A percentile compares a stretch with the other conserved stretches of the same genome.
These are phyloP conservation scores for Parachaetomium inaequale DNA, from an alignment of 495 filamentous ascomycete species.

Conservation along the genomic window DNA sequence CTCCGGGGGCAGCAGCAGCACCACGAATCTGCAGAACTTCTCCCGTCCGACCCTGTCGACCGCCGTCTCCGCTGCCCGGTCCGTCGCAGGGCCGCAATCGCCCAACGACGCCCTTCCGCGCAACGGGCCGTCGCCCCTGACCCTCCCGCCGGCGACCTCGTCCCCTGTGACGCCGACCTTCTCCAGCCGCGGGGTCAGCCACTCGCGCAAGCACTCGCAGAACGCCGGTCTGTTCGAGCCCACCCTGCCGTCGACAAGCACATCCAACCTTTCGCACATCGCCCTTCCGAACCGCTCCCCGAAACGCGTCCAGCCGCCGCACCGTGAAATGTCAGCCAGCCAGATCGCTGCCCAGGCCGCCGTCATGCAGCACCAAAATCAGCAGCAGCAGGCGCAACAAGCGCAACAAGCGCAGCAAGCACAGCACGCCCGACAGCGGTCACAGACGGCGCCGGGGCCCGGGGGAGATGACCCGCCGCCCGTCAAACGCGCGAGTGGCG, in stretches of 20 bases:
- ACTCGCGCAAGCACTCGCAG: conserved; percentile 57
- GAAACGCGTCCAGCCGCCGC: conserved; percentile 44
- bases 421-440: conserved; percentile 59
- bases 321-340: conserved; percentile 57
- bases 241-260: conserved; percentile 65
- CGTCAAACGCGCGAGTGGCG: conserved; percentile 43
- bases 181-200: conserved; percentile 28
- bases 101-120: conserved; percentile 30
- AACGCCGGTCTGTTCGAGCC: conserved; percentile 91
- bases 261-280: conserved; percentile 51
- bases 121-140: conserved; percentile 41
- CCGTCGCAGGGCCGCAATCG: conserved; percentile 32
- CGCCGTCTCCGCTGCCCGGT: conserved; percentile 37
- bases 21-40: conserved; percentile 51
- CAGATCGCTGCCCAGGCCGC: conserved; percentile 90
- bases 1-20: conserved; percentile 33
- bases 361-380: conserved; percentile 58
- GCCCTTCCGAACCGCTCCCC: conserved; percentile 37
- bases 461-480: conserved; percentile 34
- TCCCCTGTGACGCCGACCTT: conserved; percentile 34
- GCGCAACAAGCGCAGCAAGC: conserved; percentile 30
- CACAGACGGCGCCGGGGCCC: conserved; percentile 59
- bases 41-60: conserved; percentile 47
- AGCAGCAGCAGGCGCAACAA: conserved; percentile 47
- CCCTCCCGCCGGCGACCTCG: conserved; percentile 35